Evolutionary conservation across 805 yeast species (phyloP).

Genomic region (Candida jianshihensis): DNA sequence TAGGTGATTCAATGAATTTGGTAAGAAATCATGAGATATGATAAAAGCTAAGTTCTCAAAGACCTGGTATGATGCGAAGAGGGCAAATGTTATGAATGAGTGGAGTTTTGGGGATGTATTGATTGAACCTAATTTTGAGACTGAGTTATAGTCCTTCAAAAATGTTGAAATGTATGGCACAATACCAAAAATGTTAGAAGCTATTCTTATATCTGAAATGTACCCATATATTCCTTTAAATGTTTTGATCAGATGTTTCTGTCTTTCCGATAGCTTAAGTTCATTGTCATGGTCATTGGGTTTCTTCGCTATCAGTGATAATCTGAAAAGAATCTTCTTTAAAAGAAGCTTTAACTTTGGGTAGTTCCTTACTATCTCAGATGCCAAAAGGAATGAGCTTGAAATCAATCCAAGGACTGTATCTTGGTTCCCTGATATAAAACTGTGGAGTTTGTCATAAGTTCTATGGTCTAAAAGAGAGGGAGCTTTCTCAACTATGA

Average conservation of each 20-base stretch:
- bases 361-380: slow-evolving; percentile 10
- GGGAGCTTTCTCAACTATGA: background rate
- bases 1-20: slow-evolving; percentile 7
- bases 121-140: slow-evolving; percentile 5
- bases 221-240: slow-evolving; percentile 12
- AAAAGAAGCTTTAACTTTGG: slow-evolving; percentile 11
- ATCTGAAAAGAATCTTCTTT: slow-evolving; percentile 7
- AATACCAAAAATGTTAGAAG: slow-evolving; percentile 14
- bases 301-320: slow-evolving; percentile 3
- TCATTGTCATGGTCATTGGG: background rate
- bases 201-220: slow-evolving; percentile 15
- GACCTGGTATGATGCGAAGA: slow-evolving; percentile 13
- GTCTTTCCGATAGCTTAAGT: slow-evolving; percentile 4
- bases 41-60: slow-evolving; percentile 17
- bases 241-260: slow-evolving; percentile 2
- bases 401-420: slow-evolving; percentile 11
- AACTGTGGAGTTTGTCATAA: slow-evolving; percentile 5
- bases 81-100: slow-evolving; percentile 7
- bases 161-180: slow-evolving; percentile 14
- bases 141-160: slow-evolving; percentile 10
- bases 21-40: slow-evolving; percentile 12
- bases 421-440: slow-evolving; percentile 9
- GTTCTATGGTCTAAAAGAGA: slow-evolving; percentile 3
- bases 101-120: slow-evolving; percentile 8
- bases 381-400: slow-evolving; percentile 9